Evolutionary conservation across 306 rosid genomes (phyloP), one percentile per base, ranked within the genome.

Genomic region (Gastrolobium bilobum): DNA sequence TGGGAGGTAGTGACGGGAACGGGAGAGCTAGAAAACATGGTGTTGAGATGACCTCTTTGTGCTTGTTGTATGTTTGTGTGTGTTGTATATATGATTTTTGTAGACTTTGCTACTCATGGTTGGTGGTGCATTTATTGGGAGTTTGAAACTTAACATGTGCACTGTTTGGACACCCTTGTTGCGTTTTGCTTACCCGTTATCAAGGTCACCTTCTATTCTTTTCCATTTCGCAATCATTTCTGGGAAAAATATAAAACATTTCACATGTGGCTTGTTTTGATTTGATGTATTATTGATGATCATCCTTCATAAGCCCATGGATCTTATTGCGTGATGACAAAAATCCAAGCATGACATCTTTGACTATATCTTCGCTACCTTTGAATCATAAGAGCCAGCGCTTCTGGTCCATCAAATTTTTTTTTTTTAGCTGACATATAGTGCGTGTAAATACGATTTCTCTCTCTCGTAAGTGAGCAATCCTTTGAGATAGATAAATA

Each of bases 81-180:
- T 64, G 44, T 67, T 58, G 39, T 26, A 26, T 42, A 13, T 53
- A 78, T 47, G 43, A 71, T 50, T 59, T 48, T 71, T 75, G 84
- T 73, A 79, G 89, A 76, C 82, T 83, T 82, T 48, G 77, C 44
- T 63, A 42, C 57, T 59, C 61, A 63, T 60, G 73, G 84, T 75
- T 87, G 91, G 86, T 87, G 86, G 63, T 82, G 68, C 82, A 89
- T 89, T 88, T 20, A 84, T 77, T 85, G 77, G 62, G 53, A 64
- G 33, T 81, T 87, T 83, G 81, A 86, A 83, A 76, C 64, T 79
- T 78, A 44, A 75, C 86, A 83, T 87, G 86, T 81, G 91, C 87
- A 29, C 44, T 84, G 74, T 64, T 85, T 5, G 3, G 20, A 6
- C 10, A 34, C 35, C 14, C 35, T n/a, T 83, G 72, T 85, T 70